Evolutionary conservation across 2,329 filamentous ascomycete species (phyloP), one percentile per base, ranked within the genome.

Genomic region (Ophiocordyceps camponoti-leonardi): DNA sequence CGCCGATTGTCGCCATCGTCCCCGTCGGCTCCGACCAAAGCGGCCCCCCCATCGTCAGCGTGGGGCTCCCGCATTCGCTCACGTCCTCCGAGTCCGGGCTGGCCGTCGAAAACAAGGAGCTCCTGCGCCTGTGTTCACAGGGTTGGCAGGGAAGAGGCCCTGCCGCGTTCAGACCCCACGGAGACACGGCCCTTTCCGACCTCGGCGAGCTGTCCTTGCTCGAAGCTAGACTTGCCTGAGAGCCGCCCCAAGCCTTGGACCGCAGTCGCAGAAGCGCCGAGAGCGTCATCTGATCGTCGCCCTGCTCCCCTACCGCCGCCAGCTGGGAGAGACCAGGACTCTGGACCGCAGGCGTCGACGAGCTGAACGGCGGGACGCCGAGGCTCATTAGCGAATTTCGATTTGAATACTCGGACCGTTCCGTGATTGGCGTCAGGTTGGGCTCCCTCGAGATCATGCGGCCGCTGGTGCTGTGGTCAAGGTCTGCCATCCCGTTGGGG

Each of bases 321-420:
- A 94, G 67, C 58, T 94, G 83, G 1, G 83, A 82, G 22, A 94
- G 68, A 0, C 83, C 83, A 0, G 86, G 83, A 51, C 81, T 86
- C 30, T 79, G 69, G 2, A 86, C 55, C 3, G 49, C 49, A 1
- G 63, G 61, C 39, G 66, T 75, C 11, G 57, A 59, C 47, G 69
- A 75, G 13, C 56, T 56, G 28, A 61, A 55, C 4, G 58, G 53
- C 12, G 61, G 58, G 48, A 66, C 62, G 26, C 62, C 65, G 49
- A 90, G 67, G 48, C 82, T 86, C 67, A 93, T 84, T 48, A 94
- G 77, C 1, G 85, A 93, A 58, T 95, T 96, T 41, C 92, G 79
- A 48, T 93, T 94, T 40, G 86, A 94, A 67, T 94, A 95, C 62
- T 98, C 92, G 48, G 86, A 94, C 13, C 88, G 77, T 60, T 96